These are phyloP conservation scores for Rhizophora mangle DNA, from an alignment of 345 rosid species.

Conservation along the genomic window DNA sequence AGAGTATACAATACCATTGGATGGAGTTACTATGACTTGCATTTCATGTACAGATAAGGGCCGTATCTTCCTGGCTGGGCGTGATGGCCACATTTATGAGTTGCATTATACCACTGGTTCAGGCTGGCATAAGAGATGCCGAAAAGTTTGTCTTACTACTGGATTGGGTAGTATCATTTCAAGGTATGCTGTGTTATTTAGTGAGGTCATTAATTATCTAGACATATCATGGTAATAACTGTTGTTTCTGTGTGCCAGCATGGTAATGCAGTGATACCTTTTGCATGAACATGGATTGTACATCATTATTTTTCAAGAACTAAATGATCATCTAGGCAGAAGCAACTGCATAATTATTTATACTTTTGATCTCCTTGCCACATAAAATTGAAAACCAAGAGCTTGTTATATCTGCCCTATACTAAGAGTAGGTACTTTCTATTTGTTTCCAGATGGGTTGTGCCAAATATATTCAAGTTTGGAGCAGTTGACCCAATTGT, in stretches of 20 bases:
- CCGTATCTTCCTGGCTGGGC: constrained; percentile 89
- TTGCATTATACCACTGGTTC: constrained; percentile 79
- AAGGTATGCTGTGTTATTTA: constrained; percentile 45
- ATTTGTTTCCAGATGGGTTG: constrained; percentile 77
- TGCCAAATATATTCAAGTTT: constrained; percentile 92
- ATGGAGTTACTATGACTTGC: constrained; percentile 94
- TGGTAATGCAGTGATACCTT: not conserved
- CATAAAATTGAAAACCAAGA: not conserved
- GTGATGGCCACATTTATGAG: constrained; percentile 92
- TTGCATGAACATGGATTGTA: not conserved
- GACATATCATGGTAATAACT: not conserved
- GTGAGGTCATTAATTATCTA: not conserved
- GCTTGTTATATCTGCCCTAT: not conserved
- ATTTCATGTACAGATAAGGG: constrained; percentile 76
- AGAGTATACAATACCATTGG: constrained; percentile 82
- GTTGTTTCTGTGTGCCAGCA: not conserved
- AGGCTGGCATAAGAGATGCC: constrained; percentile 86
- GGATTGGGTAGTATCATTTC: constrained; percentile 94
- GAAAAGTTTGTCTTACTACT: constrained; percentile 91
- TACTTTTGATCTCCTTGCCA: not conserved
- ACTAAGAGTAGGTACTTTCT: not conserved
- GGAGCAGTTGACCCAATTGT: constrained; percentile 87
- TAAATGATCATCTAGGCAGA: not conserved
- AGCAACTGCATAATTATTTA: not conserved
- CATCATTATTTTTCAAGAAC: not conserved